A percentile compares a stretch with the other conserved stretches of the same genome.
phyloP scores from a whole-genome alignment of 2,329 filamentous ascomycete genomes.

The Aspergillus sp. region DNA sequence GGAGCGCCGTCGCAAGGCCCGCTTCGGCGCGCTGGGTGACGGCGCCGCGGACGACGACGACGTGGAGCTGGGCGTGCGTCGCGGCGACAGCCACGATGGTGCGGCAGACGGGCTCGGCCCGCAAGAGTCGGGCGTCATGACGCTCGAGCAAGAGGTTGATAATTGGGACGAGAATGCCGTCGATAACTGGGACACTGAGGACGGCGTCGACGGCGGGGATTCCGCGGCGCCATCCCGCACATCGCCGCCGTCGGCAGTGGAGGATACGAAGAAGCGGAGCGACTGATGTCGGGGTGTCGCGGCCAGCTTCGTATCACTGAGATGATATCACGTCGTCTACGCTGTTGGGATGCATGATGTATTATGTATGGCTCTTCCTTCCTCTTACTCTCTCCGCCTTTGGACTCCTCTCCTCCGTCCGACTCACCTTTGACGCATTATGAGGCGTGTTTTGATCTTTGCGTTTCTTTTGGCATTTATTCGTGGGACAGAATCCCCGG shows the following conservation, averaged over 20 bases:
- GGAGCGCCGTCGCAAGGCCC: constrained; percentile 74
- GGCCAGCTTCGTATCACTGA: too few species aligned
- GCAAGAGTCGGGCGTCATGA: constrained; percentile 67
- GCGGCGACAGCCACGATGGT: constrained; percentile 30
- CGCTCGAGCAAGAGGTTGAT: constrained; percentile 79
- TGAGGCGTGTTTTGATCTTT: neutral
- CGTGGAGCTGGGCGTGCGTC: constrained; percentile 70
- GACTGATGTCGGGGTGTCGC: constrained; percentile 22
- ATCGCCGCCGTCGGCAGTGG: constrained; percentile 14
- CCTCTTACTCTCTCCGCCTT: neutral
- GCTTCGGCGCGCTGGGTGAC: constrained; percentile 67
- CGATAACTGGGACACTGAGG: constrained; percentile 64
- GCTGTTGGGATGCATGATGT: neutral
- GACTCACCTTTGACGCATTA: neutral
- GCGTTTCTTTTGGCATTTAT: neutral
- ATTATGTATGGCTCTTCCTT: neutral
- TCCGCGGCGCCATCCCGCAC: constrained; percentile 16
- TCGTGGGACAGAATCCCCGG: neutral
- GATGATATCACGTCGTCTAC: neutral
- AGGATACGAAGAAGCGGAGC: constrained; percentile 29
- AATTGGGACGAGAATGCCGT: constrained; percentile 89
- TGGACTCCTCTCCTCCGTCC: neutral
- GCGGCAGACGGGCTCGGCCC: constrained; percentile 33
- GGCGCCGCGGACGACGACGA: constrained; percentile 52
- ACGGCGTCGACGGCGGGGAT: constrained; percentile 32